These are phyloP conservation scores for Irpex sp. DNA, from an alignment of 1,284 basidiomycete species.

Conservation along the genomic window DNA sequence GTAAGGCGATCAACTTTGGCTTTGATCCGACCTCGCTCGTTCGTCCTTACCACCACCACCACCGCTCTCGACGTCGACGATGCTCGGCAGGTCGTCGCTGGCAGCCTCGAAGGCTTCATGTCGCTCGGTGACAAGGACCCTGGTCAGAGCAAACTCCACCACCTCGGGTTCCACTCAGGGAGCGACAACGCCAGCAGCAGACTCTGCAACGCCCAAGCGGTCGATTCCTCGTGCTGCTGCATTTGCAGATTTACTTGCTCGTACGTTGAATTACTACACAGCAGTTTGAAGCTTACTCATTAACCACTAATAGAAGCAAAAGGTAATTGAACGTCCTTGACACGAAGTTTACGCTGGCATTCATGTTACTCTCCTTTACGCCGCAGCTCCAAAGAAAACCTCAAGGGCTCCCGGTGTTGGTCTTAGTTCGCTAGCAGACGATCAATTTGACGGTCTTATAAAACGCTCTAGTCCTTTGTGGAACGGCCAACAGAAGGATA, in stretches of 20 bases:
- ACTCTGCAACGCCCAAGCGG: constrained; percentile 2
- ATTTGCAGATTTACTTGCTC: constrained; percentile 10
- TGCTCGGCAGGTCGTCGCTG: constrained; percentile 12
- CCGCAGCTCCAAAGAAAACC: background rate
- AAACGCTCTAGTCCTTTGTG: too few relatives aligned
- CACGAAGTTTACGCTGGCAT: background rate
- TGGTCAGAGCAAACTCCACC: constrained; percentile 8
- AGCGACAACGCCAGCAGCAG: background rate
- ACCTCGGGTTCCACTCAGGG: background rate
- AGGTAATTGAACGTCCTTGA: background rate
- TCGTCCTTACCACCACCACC: background rate
- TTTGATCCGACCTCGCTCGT: constrained; percentile 5
- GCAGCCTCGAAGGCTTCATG: background rate
- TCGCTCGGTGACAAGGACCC: background rate
- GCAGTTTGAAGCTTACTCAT: background rate
- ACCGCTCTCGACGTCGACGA: background rate
- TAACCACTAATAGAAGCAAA: background rate
- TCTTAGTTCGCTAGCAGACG: constrained; percentile 12
- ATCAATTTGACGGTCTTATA: constrained; percentile 14
- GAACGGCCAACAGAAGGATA: background rate
- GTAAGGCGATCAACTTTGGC: background rate
- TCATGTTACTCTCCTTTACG: background rate
- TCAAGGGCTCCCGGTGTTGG: background rate
- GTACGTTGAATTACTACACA: constrained; percentile 5
- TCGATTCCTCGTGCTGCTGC: constrained; percentile 10